Evolutionary conservation across 2,329 filamentous ascomycete species (phyloP).

Genomic region (Neocucurbitaria cava): DNA sequence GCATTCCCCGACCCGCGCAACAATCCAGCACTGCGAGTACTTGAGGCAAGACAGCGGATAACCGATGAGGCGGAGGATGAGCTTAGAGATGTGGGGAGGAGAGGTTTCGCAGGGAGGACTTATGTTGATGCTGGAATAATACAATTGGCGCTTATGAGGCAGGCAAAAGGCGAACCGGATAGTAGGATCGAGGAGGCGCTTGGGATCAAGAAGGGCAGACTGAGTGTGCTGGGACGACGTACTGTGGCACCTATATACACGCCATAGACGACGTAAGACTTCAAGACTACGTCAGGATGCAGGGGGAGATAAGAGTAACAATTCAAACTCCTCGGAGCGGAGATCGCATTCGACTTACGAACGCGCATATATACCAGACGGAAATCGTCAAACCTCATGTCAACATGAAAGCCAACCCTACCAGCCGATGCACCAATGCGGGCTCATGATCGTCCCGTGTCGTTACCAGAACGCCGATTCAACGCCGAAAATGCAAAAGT

Average conservation of each 20-base stretch:
- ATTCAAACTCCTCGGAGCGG: constrained; percentile 4
- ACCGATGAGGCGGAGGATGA: constrained; percentile 62
- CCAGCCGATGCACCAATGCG: constrained; percentile 27
- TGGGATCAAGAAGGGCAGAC: constrained; percentile 42
- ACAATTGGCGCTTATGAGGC: constrained; percentile 45
- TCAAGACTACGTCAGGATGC: background rate
- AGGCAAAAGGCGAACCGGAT: constrained; percentile 35
- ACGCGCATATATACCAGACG: constrained; percentile 25
- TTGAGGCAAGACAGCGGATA: constrained; percentile 60
- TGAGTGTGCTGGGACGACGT: constrained; percentile 34
- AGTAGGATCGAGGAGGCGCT: constrained; percentile 41
- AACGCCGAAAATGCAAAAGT: constrained; percentile 21
- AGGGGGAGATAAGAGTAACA: background rate
- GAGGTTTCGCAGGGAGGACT: constrained; percentile 50
- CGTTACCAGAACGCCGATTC: constrained; percentile 30
- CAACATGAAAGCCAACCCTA: constrained; percentile 10
- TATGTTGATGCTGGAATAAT: constrained; percentile 55
- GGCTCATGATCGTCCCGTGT: constrained; percentile 15
- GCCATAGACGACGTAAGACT: constrained; percentile 2
- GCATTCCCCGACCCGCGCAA: constrained; percentile 42
- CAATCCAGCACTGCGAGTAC: constrained; percentile 63
- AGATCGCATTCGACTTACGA: constrained; percentile 21
- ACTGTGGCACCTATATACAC: constrained; percentile 32
- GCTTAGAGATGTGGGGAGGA: constrained; percentile 53
- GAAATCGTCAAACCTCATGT: constrained; percentile 14